Percentiles rank a stretch among this genome's conserved stretches.
phyloP scores from a whole-genome alignment of 2,329 filamentous ascomycete genomes.

The Colletotrichum viniferum region DNA sequence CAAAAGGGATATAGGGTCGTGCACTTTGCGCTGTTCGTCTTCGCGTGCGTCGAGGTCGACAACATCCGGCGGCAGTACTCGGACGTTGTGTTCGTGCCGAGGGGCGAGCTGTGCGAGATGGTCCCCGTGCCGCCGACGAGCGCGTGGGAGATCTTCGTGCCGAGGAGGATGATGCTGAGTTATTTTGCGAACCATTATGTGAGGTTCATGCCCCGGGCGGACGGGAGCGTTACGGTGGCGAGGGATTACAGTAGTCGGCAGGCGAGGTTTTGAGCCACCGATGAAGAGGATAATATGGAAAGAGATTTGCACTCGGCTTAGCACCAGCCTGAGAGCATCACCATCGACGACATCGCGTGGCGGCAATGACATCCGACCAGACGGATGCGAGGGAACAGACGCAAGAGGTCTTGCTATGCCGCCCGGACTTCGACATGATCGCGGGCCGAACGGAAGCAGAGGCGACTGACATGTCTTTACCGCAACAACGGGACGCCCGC shows the following conservation, averaged over 20 bases:
- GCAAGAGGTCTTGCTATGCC: not conserved
- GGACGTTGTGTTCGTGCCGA: slow-evolving; percentile 20
- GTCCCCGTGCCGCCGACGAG: slow-evolving; percentile 19
- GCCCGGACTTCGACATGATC: not conserved
- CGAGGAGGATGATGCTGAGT: slow-evolving; percentile 9
- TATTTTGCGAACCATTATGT: slow-evolving; percentile 23
- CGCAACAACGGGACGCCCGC: not conserved
- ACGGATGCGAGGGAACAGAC: not conserved
- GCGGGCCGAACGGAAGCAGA: not conserved
- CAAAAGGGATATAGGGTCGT: not conserved
- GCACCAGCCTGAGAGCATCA: not conserved
- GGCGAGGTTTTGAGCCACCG: slow-evolving; percentile 5
- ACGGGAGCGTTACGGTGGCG: slow-evolving; percentile 20
- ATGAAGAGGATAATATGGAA: not conserved
- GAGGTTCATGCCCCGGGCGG: slow-evolving; percentile 12
- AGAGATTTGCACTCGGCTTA: not conserved
- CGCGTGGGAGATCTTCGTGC: slow-evolving; percentile 12
- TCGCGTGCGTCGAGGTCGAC: slow-evolving; percentile 21
- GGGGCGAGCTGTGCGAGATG: slow-evolving; percentile 1
- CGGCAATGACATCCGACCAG: not conserved
- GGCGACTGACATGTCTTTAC: no score
- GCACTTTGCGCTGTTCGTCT: slow-evolving; percentile 21
- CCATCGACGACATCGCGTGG: not conserved
- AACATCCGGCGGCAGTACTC: slow-evolving; percentile 1
- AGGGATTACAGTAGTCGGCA: slow-evolving; percentile 19